A percentile compares a stretch with the other conserved stretches of the same genome.
Conservation (phyloP, 345 rosid genomes). For the Pugionium cornutum region DNA sequence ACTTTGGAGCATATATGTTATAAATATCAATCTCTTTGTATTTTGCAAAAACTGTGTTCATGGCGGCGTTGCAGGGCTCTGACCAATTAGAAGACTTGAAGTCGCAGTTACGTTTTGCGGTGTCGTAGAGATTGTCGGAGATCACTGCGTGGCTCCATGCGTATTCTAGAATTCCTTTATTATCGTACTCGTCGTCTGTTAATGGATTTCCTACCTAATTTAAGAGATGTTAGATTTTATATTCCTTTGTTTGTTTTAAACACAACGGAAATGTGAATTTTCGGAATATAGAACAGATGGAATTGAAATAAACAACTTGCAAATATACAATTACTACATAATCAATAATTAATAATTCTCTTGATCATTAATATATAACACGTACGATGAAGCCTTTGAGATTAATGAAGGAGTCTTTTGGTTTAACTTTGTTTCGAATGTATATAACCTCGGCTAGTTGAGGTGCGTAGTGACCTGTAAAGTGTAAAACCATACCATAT, state of each 20-base stretch:
- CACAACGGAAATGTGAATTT: background rate
- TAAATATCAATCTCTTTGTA: constrained; percentile 62
- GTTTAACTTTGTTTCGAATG: constrained; percentile 49
- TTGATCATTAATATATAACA: background rate
- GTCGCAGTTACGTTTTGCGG: constrained; percentile 49
- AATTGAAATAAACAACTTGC: background rate
- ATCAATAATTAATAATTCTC: background rate
- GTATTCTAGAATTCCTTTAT: constrained; percentile 54
- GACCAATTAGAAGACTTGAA: constrained; percentile 51
- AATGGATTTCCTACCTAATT: constrained; percentile 60
- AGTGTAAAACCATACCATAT: constrained; percentile 17
- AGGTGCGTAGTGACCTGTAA: constrained; percentile 64
- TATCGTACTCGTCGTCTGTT: constrained; percentile 50
- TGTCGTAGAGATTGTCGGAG: constrained; percentile 46
- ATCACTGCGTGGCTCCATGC: constrained; percentile 73
- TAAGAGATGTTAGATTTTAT: no score
- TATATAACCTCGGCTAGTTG: constrained; percentile 62
- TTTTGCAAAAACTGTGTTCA: constrained; percentile 38
- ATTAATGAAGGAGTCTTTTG: constrained; percentile 42
- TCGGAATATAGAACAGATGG: background rate
- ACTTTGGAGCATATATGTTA: constrained; percentile 59
- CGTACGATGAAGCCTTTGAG: constrained; percentile 51
- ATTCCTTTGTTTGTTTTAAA: background rate
- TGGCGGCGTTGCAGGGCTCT: constrained; percentile 41
- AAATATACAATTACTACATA: background rate